A percentile compares a stretch with the other conserved stretches of the same genome.
Conservation (phyloP, 345 rosid species). For the Bretschneidera sinensis region DNA sequence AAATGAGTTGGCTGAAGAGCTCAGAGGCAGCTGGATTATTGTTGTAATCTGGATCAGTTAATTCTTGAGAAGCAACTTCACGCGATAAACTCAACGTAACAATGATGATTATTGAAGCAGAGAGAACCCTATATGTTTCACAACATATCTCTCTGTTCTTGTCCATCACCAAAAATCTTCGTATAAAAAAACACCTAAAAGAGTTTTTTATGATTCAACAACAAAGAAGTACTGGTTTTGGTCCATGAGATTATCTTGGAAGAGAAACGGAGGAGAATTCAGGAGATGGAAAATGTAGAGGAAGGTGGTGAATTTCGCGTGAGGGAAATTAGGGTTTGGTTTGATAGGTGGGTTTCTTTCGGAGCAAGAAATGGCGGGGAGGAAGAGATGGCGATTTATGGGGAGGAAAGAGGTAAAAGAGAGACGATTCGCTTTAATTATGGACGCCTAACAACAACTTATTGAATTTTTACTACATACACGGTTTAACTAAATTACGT, state of each 20-base stretch:
- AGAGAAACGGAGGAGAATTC: constrained; percentile 4
- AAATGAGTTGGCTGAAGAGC: constrained; percentile 37
- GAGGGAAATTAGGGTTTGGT: constrained; percentile 20
- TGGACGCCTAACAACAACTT: background rate
- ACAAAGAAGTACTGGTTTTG: background rate
- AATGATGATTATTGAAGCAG: constrained; percentile 16
- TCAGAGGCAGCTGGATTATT: constrained; percentile 36
- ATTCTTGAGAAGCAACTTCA: constrained; percentile 19
- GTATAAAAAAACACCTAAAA: background rate
- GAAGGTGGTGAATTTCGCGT: too few species aligned
- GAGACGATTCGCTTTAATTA: too few species aligned
- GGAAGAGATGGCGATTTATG: constrained; percentile 44
- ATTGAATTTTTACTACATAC: too few species aligned
- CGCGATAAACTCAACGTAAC: constrained; percentile 6
- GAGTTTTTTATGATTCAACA: too few species aligned
- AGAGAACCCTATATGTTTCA: constrained; percentile 13
- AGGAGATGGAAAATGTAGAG: constrained; percentile 2
- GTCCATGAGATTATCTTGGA: background rate
- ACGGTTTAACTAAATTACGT: too few species aligned
- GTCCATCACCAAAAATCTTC: constrained; percentile 5
- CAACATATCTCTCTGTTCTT: constrained; percentile 37
- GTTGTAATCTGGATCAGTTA: background rate
- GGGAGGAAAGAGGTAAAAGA: constrained; percentile 17
- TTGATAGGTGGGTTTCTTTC: constrained; percentile 11
- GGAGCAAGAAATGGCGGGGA: constrained; percentile 63